Percentiles rank a stretch among this genome's conserved stretches.
Evolutionary conservation across 805 yeast genomes (phyloP).

Genomic region (Saccharomycopsis fibuligera): DNA sequence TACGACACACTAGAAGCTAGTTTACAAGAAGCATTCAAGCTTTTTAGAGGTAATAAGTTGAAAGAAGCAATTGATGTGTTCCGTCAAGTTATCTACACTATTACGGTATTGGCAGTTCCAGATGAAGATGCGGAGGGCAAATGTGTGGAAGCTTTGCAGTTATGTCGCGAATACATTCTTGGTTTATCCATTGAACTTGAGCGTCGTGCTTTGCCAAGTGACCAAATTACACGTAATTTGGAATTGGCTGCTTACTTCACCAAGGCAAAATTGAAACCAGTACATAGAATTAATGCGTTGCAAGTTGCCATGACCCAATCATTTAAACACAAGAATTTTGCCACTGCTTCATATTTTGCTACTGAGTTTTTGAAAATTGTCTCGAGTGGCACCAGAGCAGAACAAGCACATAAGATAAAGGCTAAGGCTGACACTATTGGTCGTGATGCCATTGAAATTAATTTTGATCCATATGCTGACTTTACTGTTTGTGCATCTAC

Average conservation of each 20-base stretch:
- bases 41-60: conserved; percentile 77
- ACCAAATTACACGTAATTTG: conserved; percentile 74
- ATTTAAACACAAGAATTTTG: conserved; percentile 80
- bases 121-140: conserved; percentile 70
- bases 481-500: conserved; percentile 87
- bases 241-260: conserved; percentile 97
- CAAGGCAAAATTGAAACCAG: conserved; percentile 69
- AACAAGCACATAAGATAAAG: conserved; percentile 80
- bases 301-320: conserved; percentile 95
- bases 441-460: conserved; percentile 81
- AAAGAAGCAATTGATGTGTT: conserved; percentile 74
- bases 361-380: conserved; percentile 68
- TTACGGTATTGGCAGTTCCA: conserved; percentile 64
- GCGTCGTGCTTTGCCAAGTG: conserved; percentile 74
- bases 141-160: conserved; percentile 60
- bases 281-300: conserved; percentile 80
- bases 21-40: conserved; percentile 67
- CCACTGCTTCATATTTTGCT: conserved; percentile 87
- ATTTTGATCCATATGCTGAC: conserved; percentile 87
- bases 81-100: conserved; percentile 71
- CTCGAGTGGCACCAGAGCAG: conserved; percentile 73
- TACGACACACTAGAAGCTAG: conserved; percentile 55
- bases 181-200: conserved; percentile 87
- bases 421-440: conserved; percentile 73
- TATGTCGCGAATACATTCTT: conserved; percentile 84